These are phyloP conservation scores for Priceomyces carsonii DNA, from an alignment of 805 yeast genomes.

Conservation along the genomic window DNA sequence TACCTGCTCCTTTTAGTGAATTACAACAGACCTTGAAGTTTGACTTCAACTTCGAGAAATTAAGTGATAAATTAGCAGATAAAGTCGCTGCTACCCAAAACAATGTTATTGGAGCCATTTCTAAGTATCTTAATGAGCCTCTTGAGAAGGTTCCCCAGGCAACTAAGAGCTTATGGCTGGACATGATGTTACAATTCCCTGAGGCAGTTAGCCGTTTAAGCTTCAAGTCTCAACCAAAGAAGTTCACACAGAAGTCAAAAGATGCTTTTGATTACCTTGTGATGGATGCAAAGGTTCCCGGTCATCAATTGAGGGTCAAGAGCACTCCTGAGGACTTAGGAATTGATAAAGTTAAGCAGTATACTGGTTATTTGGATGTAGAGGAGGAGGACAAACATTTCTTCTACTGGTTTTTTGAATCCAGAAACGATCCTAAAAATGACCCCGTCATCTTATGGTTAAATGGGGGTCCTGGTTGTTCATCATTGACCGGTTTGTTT, in stretches of 20 bases:
- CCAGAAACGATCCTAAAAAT: slow-evolving; percentile 42
- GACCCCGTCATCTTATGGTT: slow-evolving; percentile 38
- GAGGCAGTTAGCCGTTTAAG: slow-evolving; percentile 50
- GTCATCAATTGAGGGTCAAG: slow-evolving; percentile 60
- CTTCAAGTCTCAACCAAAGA: slow-evolving; percentile 52
- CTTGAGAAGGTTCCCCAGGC: slow-evolving; percentile 49
- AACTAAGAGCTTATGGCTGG: slow-evolving; percentile 58
- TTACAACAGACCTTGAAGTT: slow-evolving; percentile 21
- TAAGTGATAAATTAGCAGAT: slow-evolving; percentile 8
- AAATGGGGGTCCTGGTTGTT: slow-evolving; percentile 41
- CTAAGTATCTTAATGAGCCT: slow-evolving; percentile 53
- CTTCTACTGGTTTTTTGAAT: slow-evolving; percentile 47
- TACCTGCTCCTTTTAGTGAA: slow-evolving; percentile 20
- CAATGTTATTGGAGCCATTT: slow-evolving; percentile 46
- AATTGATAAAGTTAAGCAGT: slow-evolving; percentile 79
- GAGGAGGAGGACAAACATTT: slow-evolving; percentile 65
- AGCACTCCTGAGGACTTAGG: slow-evolving; percentile 68
- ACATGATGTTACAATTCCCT: slow-evolving; percentile 63
- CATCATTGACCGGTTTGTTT: slow-evolving; percentile 33
- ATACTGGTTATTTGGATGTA: slow-evolving; percentile 83
- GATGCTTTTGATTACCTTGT: slow-evolving; percentile 36
- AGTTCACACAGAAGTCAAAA: slow-evolving; percentile 32
- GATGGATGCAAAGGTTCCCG: slow-evolving; percentile 37
- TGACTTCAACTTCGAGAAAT: slow-evolving; percentile 5
- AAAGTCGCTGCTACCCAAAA: slow-evolving; percentile 19